Conservation (phyloP, 768 basidiomycete genomes). For the Agaricus sinodeliciosus region DNA sequence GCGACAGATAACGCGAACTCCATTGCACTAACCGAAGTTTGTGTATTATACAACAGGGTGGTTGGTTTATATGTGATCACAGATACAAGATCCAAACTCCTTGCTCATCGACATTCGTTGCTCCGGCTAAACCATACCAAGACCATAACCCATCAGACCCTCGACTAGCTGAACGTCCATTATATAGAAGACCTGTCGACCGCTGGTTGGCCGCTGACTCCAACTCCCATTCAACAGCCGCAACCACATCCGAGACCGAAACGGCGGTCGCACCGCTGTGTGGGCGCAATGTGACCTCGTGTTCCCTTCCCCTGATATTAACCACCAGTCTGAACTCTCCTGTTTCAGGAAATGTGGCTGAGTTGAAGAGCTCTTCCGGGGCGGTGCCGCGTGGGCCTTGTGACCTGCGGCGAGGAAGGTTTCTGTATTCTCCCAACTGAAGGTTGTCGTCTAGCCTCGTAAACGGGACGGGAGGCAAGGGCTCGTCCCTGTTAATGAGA, state of each 20-base stretch:
- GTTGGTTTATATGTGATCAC: conserved; percentile 1
- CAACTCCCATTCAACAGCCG: neutral
- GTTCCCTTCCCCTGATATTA: neutral
- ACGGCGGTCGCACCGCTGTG: neutral
- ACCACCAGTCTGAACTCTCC: neutral
- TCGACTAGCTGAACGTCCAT: neutral
- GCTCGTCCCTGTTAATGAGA: neutral
- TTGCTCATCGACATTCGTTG: neutral
- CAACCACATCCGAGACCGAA: conserved; percentile 2
- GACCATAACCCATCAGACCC: conserved; percentile 1
- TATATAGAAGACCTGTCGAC: neutral
- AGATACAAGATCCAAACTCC: conserved; percentile 1
- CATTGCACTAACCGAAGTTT: too few relatives aligned
- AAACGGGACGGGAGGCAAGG: neutral
- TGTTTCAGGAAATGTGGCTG: neutral
- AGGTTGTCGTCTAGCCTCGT: neutral
- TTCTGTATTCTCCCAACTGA: neutral
- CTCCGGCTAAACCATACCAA: neutral
- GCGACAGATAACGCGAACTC: too few relatives aligned
- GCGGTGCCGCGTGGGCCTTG: neutral
- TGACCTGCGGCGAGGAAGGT: neutral
- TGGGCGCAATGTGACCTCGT: neutral
- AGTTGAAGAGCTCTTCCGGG: neutral
- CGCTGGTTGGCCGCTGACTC: neutral
- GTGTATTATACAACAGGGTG: too few relatives aligned